These are phyloP conservation scores for Trichophyton benhamiae DNA, from an alignment of 2,329 filamentous ascomycete species.

Conservation along the genomic window DNA sequence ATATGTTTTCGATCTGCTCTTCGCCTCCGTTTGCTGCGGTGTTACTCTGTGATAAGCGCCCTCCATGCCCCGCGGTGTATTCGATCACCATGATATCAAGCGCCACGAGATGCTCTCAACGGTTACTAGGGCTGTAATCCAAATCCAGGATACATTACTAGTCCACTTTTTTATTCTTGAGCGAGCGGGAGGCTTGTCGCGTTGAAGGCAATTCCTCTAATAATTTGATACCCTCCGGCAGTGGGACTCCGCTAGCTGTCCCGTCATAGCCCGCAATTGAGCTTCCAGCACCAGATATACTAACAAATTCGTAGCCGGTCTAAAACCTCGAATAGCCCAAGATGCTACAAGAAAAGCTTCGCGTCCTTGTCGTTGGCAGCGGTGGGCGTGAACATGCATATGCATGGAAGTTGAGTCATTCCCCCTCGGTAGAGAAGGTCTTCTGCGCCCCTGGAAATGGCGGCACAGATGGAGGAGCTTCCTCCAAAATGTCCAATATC, in stretches of 20 bases:
- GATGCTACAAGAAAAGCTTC: conserved; percentile 41
- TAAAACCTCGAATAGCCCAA: conserved; percentile 4
- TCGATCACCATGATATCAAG: background rate
- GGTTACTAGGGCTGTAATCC: background rate
- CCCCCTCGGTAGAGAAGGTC: conserved; percentile 63
- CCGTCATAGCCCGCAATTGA: background rate
- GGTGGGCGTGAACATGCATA: conserved; percentile 90
- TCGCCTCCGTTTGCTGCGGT: background rate
- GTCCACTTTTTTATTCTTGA: background rate
- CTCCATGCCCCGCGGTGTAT: background rate
- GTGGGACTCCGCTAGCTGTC: background rate
- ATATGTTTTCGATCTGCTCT: background rate
- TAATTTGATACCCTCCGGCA: background rate
- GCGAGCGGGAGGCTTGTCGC: background rate
- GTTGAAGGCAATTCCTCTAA: background rate
- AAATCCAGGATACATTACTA: background rate
- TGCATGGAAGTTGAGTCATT: conserved; percentile 86
- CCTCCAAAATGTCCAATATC: conserved; percentile 60
- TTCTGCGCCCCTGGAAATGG: conserved; percentile 65
- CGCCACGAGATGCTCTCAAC: background rate
- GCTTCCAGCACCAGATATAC: background rate
- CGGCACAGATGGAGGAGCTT: conserved; percentile 55
- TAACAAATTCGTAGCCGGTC: background rate
- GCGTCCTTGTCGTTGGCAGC: conserved; percentile 79
- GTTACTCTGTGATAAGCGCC: background rate